phyloP scores from a whole-genome alignment of 441 rosid genomes.

The Gossypium trilobum region DNA sequence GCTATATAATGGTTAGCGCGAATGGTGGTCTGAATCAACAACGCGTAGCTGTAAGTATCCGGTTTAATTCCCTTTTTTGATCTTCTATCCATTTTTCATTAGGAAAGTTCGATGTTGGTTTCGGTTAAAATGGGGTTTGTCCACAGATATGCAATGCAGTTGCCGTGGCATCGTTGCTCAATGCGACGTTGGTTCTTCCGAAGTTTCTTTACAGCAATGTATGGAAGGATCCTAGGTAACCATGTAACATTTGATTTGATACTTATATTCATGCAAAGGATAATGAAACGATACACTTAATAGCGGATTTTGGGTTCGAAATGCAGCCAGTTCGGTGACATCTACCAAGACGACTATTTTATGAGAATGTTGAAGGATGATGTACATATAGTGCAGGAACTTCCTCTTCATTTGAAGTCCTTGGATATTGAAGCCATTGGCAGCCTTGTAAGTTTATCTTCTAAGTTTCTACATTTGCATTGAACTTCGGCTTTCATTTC shows the following conservation, averaged over 20 bases:
- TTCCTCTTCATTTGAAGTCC: slow-evolving; percentile 53
- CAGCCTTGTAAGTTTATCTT: slow-evolving; percentile 40
- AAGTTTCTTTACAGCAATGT: slow-evolving; percentile 89
- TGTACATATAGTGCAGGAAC: slow-evolving; percentile 57
- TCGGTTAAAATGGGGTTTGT: neutral
- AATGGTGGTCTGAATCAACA: slow-evolving; percentile 96
- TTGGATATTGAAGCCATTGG: slow-evolving; percentile 60
- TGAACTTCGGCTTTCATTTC: neutral
- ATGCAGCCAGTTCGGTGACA: slow-evolving; percentile 77
- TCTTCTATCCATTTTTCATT: neutral
- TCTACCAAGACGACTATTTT: slow-evolving; percentile 67
- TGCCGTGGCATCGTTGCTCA: slow-evolving; percentile 64
- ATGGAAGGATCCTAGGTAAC: slow-evolving; percentile 90
- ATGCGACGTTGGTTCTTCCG: slow-evolving; percentile 69
- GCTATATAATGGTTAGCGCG: slow-evolving; percentile 73
- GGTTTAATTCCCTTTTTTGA: slow-evolving; percentile 8
- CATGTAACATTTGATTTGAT: neutral
- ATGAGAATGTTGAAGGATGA: slow-evolving; percentile 53
- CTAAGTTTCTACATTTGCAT: slow-evolving; percentile 1
- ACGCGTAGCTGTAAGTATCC: slow-evolving; percentile 74
- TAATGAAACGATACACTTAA: slow-evolving; percentile 1
- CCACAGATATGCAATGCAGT: slow-evolving; percentile 82
- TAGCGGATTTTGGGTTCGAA: slow-evolving; percentile 9
- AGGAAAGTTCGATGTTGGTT: neutral
- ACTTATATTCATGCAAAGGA: neutral